A percentile compares a stretch with the other conserved stretches of the same genome.
Conservation (phyloP, 2,329 filamentous ascomycete genomes). For the Fusarium algeriense region DNA sequence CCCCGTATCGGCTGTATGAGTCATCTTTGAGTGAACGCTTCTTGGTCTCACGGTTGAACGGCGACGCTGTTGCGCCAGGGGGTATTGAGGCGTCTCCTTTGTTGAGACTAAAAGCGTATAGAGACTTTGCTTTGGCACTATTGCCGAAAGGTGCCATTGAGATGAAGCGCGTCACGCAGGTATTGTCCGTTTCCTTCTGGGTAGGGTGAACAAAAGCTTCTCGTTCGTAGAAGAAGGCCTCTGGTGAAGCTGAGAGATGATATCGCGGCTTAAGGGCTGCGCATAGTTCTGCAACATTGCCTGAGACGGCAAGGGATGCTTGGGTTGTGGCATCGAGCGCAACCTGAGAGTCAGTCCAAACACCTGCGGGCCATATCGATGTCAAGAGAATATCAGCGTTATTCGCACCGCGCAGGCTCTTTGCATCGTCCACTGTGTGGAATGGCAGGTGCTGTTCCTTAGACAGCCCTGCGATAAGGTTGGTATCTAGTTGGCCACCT, state of each 20-base stretch:
- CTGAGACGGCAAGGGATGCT: conserved; percentile 66
- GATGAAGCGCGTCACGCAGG: conserved; percentile 85
- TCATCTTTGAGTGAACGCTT: conserved; percentile 68
- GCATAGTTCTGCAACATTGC: conserved; percentile 82
- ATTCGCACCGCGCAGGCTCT: conserved; percentile 79
- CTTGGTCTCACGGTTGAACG: conserved; percentile 68
- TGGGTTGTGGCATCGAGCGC: conserved; percentile 65
- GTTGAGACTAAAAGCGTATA: conserved; percentile 83
- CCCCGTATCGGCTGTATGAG: conserved; percentile 67
- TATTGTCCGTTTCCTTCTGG: conserved; percentile 60
- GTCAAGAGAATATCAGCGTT: conserved; percentile 89
- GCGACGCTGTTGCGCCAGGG: conserved; percentile 79
- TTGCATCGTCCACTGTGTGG: conserved; percentile 82
- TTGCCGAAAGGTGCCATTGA: conserved; percentile 87
- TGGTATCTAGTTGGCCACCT: conserved; percentile 77
- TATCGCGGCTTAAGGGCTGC: conserved; percentile 88
- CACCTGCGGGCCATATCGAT: conserved; percentile 82
- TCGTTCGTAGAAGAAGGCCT: conserved; percentile 82
- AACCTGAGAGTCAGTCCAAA: conserved; percentile 77
- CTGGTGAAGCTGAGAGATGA: conserved; percentile 80
- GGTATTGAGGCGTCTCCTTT: conserved; percentile 74
- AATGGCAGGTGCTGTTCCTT: conserved; percentile 81
- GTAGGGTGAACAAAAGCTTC: conserved; percentile 87
- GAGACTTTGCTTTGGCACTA: conserved; percentile 78
- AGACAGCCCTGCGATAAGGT: conserved; percentile 71